phyloP scores from a whole-genome alignment of 1,284 basidiomycete species.

The Rhodotorula sp. region DNA sequence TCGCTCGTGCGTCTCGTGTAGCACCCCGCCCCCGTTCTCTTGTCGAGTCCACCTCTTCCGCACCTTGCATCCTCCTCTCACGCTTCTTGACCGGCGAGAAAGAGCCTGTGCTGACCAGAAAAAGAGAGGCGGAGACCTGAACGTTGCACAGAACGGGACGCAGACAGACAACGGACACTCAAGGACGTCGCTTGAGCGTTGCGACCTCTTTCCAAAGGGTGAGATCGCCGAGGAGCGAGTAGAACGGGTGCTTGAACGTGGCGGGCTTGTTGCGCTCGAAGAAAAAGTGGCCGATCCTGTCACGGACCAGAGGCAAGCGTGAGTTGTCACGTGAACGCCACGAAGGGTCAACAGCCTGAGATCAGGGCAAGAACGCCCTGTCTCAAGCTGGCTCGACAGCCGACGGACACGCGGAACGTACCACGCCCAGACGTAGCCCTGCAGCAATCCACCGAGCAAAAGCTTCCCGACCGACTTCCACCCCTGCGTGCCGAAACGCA shows the following conservation, averaged over 20 bases:
- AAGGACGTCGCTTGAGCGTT: conserved; percentile 9
- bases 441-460: conserved; percentile 22
- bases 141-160: too few species aligned
- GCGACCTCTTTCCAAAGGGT: conserved; percentile 25
- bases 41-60: too few species aligned
- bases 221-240: conserved; percentile 27
- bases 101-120: too few species aligned
- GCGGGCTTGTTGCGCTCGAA: conserved; percentile 33
- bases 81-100: background rate
- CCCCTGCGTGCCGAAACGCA: conserved; percentile 20
- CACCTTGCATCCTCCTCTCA: background rate
- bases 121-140: too few species aligned
- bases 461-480: conserved; percentile 22
- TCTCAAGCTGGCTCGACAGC: too few species aligned
- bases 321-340: too few species aligned
- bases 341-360: too few species aligned
- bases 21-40: too few species aligned
- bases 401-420: background rate
- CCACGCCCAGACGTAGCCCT: conserved; percentile 35
- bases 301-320: accelerated
- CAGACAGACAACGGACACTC: too few species aligned
- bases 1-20: background rate
- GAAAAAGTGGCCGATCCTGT: conserved; percentile 34
- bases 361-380: too few species aligned
- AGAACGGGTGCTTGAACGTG: conserved; percentile 38